Evolutionary conservation across 768 basidiomycete genomes (phyloP), one percentile per base, ranked within the genome.

Genomic region (Auriscalpium microsporum): DNA sequence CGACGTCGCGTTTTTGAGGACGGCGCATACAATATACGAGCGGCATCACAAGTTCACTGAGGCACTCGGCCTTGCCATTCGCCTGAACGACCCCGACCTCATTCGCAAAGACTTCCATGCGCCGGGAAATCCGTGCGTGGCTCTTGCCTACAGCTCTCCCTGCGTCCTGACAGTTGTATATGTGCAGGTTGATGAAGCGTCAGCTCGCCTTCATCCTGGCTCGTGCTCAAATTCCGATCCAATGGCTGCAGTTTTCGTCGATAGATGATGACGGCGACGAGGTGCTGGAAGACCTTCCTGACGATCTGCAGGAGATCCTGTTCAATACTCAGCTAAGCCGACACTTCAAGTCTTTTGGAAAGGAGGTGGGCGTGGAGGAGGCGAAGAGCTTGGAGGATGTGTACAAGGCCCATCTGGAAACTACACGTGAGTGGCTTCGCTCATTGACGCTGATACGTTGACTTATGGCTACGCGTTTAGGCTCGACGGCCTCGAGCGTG

Each of bases 361-460:
- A 92, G 67, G 95, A 97, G 69, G 74, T 99, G 33, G 92, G 87
- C 46, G 94, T 95, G 2, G 72, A 76, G 4, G 95, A 97, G 28
- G 79, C 96, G 5, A 94, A 92, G 75, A 87, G 86, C 49, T 72
- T 97, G 50, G 96, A 98, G 66, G 96, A 98, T 68, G 91, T 98
- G 19, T 99, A 99, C 75, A 99, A 98, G 69, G 83, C 85, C 3
- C 95, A 99, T 73, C 75, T 97, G 11, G 96, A 98, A 67, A 90
- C 87, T 62, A 87, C 90, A 4, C 78, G 94, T 86, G 66, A 62
- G 80, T 68, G n/a, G 28, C 2, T 28, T 35, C 53, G 28, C 33
- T 28, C 28, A 54, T 28, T 28, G 28, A 28, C 28, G 4, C 28
- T 28, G 28, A 28, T 28, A 28, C 28, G 28, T 28, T 28, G 28